phyloP scores from a whole-genome alignment of 345 rosid genomes.

The Balakata baccata region DNA sequence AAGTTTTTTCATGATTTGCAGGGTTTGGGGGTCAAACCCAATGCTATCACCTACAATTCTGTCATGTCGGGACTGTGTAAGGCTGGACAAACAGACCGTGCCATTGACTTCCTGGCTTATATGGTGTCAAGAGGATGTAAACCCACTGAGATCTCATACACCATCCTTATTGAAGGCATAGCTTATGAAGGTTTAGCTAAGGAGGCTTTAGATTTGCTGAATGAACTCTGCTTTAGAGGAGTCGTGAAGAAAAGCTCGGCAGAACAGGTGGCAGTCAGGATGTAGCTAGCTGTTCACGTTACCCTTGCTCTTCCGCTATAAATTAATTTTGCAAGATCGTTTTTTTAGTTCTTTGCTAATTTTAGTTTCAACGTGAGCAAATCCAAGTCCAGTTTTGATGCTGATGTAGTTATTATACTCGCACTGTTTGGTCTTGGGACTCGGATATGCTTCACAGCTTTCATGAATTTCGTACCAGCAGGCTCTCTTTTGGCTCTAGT shows the following conservation, averaged over 20 bases:
- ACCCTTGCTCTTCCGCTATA: neutral
- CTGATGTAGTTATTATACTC: no score
- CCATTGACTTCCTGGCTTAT: slow-evolving; percentile 76
- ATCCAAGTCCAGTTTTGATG: no score
- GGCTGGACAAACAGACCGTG: slow-evolving; percentile 61
- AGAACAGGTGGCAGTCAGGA: slow-evolving; percentile 58
- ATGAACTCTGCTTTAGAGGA: slow-evolving; percentile 64
- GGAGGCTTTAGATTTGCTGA: slow-evolving; percentile 68
- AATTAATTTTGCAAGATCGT: neutral
- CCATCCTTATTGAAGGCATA: slow-evolving; percentile 78
- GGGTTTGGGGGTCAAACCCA: slow-evolving; percentile 60
- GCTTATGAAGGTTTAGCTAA: slow-evolving; percentile 74
- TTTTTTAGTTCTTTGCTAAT: neutral
- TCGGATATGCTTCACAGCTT: no score
- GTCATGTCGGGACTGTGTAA: slow-evolving; percentile 77
- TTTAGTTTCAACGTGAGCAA: neutral
- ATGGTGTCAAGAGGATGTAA: slow-evolving; percentile 76
- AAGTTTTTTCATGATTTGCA: slow-evolving; percentile 69
- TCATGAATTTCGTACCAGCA: no score
- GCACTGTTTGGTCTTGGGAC: no score
- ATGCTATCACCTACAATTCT: slow-evolving; percentile 63
- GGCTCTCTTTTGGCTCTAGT: no score
- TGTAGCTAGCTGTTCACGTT: slow-evolving; percentile 32
- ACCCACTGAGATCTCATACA: slow-evolving; percentile 75
- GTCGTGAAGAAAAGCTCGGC: slow-evolving; percentile 67